Percentiles rank a stretch among this genome's conserved stretches.
Evolutionary conservation across 148 eudicot species (phyloP).

Genomic region (Talinum fruticosum): DNA sequence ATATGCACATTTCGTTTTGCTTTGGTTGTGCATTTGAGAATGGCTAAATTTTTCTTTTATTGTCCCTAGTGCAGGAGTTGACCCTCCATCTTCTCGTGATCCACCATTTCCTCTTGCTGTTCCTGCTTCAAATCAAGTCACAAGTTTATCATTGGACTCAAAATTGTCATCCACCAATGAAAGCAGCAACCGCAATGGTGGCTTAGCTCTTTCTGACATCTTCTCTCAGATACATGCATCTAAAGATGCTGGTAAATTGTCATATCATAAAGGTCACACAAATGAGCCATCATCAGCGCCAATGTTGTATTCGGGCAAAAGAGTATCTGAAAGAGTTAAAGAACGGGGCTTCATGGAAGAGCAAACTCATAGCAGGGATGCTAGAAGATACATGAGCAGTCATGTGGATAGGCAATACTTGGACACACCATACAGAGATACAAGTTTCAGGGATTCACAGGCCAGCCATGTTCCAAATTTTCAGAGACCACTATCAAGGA

Average conservation of each 20-base stretch:
- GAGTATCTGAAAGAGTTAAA: slow-evolving; percentile 64
- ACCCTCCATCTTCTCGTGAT: slow-evolving; percentile 98
- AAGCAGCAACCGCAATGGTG: slow-evolving; percentile 69
- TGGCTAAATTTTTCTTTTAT: slow-evolving; percentile 40
- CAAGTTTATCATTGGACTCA: slow-evolving; percentile 59
- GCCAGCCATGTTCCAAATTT: slow-evolving; percentile 71
- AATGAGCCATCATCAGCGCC: slow-evolving; percentile 55
- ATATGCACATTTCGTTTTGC: neutral
- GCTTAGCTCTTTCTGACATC: slow-evolving; percentile 62
- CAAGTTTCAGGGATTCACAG: slow-evolving; percentile 66
- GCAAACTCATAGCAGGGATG: slow-evolving; percentile 52
- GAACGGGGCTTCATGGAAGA: slow-evolving; percentile 69
- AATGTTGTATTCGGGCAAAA: slow-evolving; percentile 57
- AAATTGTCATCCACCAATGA: slow-evolving; percentile 49
- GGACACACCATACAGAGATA: slow-evolving; percentile 64
- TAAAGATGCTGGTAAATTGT: slow-evolving; percentile 61
- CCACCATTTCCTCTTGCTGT: slow-evolving; percentile 94
- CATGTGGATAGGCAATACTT: slow-evolving; percentile 65
- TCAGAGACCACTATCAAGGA: slow-evolving; percentile 85
- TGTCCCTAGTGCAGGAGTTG: slow-evolving; percentile 97
- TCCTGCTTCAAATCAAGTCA: slow-evolving; percentile 78
- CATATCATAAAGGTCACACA: slow-evolving; percentile 46
- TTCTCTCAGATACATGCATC: slow-evolving; percentile 79
- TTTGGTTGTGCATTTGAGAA: slow-evolving; percentile 23
- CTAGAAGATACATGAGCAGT: slow-evolving; percentile 55